Conservation (phyloP, 306 rosid species). For the Dalbergia cochinchinensis region DNA sequence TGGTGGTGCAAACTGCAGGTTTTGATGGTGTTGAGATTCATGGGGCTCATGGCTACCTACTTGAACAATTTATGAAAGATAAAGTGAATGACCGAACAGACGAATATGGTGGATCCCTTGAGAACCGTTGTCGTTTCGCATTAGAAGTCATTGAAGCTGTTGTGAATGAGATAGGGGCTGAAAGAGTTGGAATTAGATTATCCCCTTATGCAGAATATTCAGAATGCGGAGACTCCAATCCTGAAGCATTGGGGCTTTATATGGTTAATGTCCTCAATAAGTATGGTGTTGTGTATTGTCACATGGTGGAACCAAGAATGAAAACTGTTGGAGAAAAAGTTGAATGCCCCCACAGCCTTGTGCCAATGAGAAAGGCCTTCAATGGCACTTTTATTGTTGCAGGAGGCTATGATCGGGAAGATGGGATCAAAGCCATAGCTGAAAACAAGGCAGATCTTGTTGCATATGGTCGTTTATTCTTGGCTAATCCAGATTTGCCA, state of each 20-base stretch:
- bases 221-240: slow-evolving; percentile 67
- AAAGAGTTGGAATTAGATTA: slow-evolving; percentile 69
- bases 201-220: slow-evolving; percentile 65
- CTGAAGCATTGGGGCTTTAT: slow-evolving; percentile 56
- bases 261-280: slow-evolving; percentile 61
- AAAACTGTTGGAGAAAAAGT: neutral
- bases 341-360: slow-evolving; percentile 49
- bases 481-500: slow-evolving; percentile 81
- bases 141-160: slow-evolving; percentile 69
- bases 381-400: slow-evolving; percentile 64
- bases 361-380: slow-evolving; percentile 70
- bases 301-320: slow-evolving; percentile 78
- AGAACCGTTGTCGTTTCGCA: slow-evolving; percentile 67
- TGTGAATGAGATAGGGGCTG: slow-evolving; percentile 63
- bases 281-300: slow-evolving; percentile 62
- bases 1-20: slow-evolving; percentile 51
- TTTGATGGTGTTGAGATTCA: slow-evolving; percentile 88
- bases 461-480: slow-evolving; percentile 55
- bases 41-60: slow-evolving; percentile 72
- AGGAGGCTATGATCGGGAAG: slow-evolving; percentile 65
- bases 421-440: slow-evolving; percentile 60
- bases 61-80: slow-evolving; percentile 76
- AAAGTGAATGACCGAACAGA: slow-evolving; percentile 69
- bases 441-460: slow-evolving; percentile 60
- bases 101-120: slow-evolving; percentile 77